Conservation (phyloP, 108 stramenopile genomes). For the Thalassiosira profunda region DNA sequence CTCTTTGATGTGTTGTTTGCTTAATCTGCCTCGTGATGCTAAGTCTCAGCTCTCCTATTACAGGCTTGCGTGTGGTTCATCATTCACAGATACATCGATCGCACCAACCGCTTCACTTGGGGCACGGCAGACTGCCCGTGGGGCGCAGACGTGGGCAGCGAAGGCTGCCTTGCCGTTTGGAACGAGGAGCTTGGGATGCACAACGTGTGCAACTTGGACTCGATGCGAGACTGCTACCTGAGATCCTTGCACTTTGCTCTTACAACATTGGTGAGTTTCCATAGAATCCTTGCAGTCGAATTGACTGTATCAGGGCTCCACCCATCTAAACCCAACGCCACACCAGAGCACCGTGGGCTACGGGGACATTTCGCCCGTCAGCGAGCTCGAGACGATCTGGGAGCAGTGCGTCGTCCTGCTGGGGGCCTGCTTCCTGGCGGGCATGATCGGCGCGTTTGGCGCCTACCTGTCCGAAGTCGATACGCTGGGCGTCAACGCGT, state of each 20-base stretch:
- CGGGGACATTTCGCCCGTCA: conserved; percentile 59
- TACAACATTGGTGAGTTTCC: conserved; percentile 62
- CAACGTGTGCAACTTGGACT: conserved; percentile 52
- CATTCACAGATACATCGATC: conserved; percentile 64
- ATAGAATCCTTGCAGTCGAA: not conserved
- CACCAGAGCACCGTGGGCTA: conserved; percentile 3
- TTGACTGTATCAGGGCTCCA: not conserved
- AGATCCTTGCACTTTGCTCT: conserved; percentile 53
- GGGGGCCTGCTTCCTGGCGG: conserved; percentile 57
- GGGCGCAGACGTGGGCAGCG: conserved; percentile 17
- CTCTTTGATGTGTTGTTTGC: too few species aligned
- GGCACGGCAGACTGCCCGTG: conserved; percentile 59
- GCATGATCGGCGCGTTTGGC: conserved; percentile 43
- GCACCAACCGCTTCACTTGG: conserved; percentile 45
- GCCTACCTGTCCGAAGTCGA: conserved; percentile 41
- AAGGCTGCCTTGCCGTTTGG: conserved; percentile 43
- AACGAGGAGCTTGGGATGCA: conserved; percentile 35
- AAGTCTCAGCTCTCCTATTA: too few species aligned
- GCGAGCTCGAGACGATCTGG: conserved; percentile 54
- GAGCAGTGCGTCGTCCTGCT: conserved; percentile 44
- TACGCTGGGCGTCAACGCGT: conserved; percentile 41
- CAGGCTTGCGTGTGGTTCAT: conserved; percentile 71
- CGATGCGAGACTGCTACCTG: conserved; percentile 47
- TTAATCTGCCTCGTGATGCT: too few species aligned
- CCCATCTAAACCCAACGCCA: not conserved